Evolutionary conservation across 1,139 yeast species (phyloP).

Genomic region (Taphrina sp.): DNA sequence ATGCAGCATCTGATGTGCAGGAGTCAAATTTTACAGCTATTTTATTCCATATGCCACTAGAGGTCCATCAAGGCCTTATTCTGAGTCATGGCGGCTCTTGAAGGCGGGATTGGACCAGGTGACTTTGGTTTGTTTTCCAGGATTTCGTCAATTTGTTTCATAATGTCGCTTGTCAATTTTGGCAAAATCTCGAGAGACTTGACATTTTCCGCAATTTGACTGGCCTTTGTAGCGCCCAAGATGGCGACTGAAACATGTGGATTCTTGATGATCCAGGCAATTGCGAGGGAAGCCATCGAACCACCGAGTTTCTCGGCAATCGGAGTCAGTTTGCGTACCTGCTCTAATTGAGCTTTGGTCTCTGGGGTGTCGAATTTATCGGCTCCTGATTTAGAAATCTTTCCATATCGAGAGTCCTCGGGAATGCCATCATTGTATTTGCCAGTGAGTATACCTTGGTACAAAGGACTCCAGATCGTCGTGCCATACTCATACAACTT

Average conservation of each 20-base stretch:
- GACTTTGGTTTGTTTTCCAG: slow-evolving; percentile 42
- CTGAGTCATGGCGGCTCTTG: slow-evolving; percentile 26
- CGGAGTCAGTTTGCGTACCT: slow-evolving; percentile 39
- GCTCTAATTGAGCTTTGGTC: slow-evolving; percentile 40
- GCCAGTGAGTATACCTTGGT: slow-evolving; percentile 44
- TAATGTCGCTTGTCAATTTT: slow-evolving; percentile 42
- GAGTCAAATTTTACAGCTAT: no score
- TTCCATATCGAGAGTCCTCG: slow-evolving; percentile 41
- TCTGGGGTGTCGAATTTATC: slow-evolving; percentile 38
- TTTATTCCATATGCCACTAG: no score
- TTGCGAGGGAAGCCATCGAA: slow-evolving; percentile 42
- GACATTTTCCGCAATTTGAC: slow-evolving; percentile 44
- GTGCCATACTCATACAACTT: slow-evolving; percentile 44
- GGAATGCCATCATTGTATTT: slow-evolving; percentile 43
- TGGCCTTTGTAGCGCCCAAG: slow-evolving; percentile 44
- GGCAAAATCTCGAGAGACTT: slow-evolving; percentile 43
- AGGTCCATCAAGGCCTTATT: slow-evolving; percentile 18
- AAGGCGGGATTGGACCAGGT: slow-evolving; percentile 24
- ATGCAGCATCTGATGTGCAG: no score
- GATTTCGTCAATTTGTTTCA: slow-evolving; percentile 42
- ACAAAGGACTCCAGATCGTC: slow-evolving; percentile 45
- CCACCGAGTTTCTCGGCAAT: slow-evolving; percentile 43
- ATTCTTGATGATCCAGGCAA: slow-evolving; percentile 44
- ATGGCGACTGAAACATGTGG: slow-evolving; percentile 44
- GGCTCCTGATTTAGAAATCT: slow-evolving; percentile 35